These are phyloP conservation scores for Ogataea zsoltii DNA, from an alignment of 805 yeast genomes.

Conservation along the genomic window DNA sequence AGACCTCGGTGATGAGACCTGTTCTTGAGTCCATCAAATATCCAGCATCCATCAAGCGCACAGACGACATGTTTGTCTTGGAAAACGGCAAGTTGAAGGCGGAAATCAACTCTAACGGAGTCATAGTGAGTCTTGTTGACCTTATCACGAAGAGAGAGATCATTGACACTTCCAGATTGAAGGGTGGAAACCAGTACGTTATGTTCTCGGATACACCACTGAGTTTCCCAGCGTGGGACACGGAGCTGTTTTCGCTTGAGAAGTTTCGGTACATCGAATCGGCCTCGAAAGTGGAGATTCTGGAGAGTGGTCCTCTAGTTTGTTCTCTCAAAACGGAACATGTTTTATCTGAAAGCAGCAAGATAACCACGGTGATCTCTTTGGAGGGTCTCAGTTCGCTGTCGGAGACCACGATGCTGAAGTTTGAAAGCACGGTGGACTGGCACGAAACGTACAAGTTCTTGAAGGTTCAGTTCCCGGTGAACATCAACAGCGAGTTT, in stretches of 20 bases:
- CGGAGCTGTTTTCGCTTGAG: constrained; percentile 84
- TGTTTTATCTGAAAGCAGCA: constrained; percentile 55
- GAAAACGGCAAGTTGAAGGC: constrained; percentile 65
- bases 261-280: constrained; percentile 56
- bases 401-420: constrained; percentile 41
- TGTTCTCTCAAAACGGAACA: constrained; percentile 65
- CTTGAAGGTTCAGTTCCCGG: constrained; percentile 94
- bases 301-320: constrained; percentile 55
- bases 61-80: constrained; percentile 46
- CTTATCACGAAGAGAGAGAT: constrained; percentile 59
- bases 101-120: constrained; percentile 50
- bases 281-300: constrained; percentile 39
- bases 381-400: constrained; percentile 53
- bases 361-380: constrained; percentile 68
- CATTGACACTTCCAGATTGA: constrained; percentile 52
- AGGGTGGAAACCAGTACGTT: constrained; percentile 79
- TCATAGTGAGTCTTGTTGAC: constrained; percentile 66
- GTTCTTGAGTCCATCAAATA: constrained; percentile 33
- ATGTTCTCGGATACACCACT: constrained; percentile 89
- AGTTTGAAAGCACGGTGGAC: constrained; percentile 60
- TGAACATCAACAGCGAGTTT: constrained; percentile 68
- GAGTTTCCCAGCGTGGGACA: constrained; percentile 96
- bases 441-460: constrained; percentile 91
- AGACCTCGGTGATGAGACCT: constrained; percentile 26
- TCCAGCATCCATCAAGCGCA: constrained; percentile 51